These are phyloP conservation scores for Pestalotiopsis sp. DNA, from an alignment of 2,329 filamentous ascomycete species.

Conservation along the genomic window DNA sequence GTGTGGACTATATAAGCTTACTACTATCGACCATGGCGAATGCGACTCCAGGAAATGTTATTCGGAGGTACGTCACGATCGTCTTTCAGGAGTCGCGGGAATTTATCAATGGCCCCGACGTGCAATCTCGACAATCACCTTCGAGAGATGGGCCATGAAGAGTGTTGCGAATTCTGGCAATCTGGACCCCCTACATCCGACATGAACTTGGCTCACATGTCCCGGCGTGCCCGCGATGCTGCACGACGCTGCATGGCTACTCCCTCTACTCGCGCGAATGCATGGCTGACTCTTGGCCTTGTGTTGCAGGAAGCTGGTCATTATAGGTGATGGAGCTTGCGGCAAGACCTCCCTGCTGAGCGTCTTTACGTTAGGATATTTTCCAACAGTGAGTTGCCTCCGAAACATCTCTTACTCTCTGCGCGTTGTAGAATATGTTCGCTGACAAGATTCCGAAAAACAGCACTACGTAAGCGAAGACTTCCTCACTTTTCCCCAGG, in stretches of 20 bases:
- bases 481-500: not conserved
- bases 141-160: not conserved
- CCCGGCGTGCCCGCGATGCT: not conserved
- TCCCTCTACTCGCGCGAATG: not conserved
- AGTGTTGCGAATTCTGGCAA: not conserved
- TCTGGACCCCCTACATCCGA: not conserved
- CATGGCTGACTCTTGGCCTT: slow-evolving; percentile 8
- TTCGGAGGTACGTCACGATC: slow-evolving; percentile 40
- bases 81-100: not conserved
- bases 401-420: not conserved
- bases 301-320: slow-evolving; percentile 35
- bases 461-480: slow-evolving; percentile 15
- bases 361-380: slow-evolving; percentile 97
- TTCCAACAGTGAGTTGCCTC: slow-evolving; percentile 78
- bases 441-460: not conserved
- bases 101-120: not conserved
- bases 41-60: slow-evolving; percentile 42
- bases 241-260: too few species aligned
- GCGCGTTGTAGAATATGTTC: too few species aligned
- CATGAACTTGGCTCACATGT: not conserved
- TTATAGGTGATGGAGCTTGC: slow-evolving; percentile 72
- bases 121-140: not conserved
- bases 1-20: not conserved
- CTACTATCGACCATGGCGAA: slow-evolving; percentile 30
- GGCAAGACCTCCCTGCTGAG: slow-evolving; percentile 97